Conservation (phyloP, 306 rosid species). For the Cicer cuneatum region DNA sequence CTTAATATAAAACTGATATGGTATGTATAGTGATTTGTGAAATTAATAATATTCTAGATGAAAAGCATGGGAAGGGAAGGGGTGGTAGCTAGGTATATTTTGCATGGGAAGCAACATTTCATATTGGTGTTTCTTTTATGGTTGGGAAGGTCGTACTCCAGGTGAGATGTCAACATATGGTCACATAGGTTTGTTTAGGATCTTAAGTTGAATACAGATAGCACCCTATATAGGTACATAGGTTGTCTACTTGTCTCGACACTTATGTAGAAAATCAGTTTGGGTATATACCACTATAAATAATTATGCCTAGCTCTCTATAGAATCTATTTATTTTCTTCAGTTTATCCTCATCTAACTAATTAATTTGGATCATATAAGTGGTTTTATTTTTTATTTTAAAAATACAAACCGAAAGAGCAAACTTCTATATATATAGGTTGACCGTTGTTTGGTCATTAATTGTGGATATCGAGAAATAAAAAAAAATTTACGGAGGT, state of each 20-base stretch:
- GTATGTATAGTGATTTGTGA: constrained; percentile 23
- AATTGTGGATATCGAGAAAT: too few species aligned
- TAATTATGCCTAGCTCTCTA: neutral
- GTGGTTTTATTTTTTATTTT: too few species aligned
- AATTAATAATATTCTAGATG: constrained; percentile 12
- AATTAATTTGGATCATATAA: neutral
- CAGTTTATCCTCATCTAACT: neutral
- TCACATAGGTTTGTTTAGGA: constrained; percentile 28
- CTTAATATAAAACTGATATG: neutral
- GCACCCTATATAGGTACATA: constrained; percentile 7
- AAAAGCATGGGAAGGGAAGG: constrained; percentile 32
- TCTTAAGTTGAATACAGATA: constrained; percentile 1
- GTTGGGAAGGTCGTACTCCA: constrained; percentile 54
- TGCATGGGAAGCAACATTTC: constrained; percentile 61
- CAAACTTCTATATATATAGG: too few species aligned
- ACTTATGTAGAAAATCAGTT: neutral
- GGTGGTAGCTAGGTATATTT: constrained; percentile 48
- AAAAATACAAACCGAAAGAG: too few species aligned
- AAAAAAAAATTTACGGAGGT: too few species aligned
- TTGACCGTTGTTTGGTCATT: too few species aligned
- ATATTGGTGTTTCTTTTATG: constrained; percentile 53
- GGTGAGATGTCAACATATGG: constrained; percentile 56
- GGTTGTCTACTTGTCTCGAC: neutral
- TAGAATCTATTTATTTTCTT: neutral
- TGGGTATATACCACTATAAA: neutral